Conservation (phyloP, 768 basidiomycete genomes). For the Terana coerulea region DNA sequence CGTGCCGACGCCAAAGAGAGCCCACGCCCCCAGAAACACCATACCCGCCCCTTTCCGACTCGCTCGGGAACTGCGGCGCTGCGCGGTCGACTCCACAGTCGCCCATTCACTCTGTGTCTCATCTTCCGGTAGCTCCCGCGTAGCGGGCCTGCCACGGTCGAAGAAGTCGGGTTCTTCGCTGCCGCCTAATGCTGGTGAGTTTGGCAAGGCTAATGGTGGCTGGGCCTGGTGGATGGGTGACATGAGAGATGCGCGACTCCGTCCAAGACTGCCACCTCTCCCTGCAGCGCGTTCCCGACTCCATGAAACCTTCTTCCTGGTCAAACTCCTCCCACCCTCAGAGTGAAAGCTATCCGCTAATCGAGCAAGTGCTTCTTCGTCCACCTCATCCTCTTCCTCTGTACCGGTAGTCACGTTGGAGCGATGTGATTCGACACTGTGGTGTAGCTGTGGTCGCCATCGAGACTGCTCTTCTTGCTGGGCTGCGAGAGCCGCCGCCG, state of each 20-base stretch:
- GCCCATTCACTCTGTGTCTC: conserved; percentile 24
- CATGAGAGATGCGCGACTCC: conserved; percentile 19
- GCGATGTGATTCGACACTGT: conserved; percentile 21
- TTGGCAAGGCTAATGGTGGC: conserved; percentile 22
- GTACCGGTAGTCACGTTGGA: conserved; percentile 23
- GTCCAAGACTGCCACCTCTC: conserved; percentile 46
- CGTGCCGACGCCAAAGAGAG: conserved; percentile 65
- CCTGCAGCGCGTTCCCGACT: conserved; percentile 43
- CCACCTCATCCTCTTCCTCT: conserved; percentile 41
- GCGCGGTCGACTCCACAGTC: conserved; percentile 8
- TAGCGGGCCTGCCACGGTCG: conserved; percentile 43
- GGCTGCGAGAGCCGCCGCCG: conserved; percentile 65
- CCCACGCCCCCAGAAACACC: conserved; percentile 77
- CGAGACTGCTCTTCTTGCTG: conserved; percentile 47
- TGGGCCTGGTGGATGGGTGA: conserved; percentile 30
- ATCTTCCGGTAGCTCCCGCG: conserved; percentile 31
- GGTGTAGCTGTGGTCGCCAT: conserved; percentile 31
- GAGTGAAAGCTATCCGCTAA: conserved; percentile 79
- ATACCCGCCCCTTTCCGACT: conserved; percentile 71
- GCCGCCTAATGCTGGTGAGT: conserved; percentile 19
- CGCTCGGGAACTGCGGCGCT: conserved; percentile 47
- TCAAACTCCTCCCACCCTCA: conserved; percentile 47
- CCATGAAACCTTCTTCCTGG: conserved; percentile 63
- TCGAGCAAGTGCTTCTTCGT: conserved; percentile 49
- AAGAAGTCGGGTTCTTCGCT: conserved; percentile 20